Evolutionary conservation across 257 asterid species (phyloP).

Genomic region (Echium plantagineum): DNA sequence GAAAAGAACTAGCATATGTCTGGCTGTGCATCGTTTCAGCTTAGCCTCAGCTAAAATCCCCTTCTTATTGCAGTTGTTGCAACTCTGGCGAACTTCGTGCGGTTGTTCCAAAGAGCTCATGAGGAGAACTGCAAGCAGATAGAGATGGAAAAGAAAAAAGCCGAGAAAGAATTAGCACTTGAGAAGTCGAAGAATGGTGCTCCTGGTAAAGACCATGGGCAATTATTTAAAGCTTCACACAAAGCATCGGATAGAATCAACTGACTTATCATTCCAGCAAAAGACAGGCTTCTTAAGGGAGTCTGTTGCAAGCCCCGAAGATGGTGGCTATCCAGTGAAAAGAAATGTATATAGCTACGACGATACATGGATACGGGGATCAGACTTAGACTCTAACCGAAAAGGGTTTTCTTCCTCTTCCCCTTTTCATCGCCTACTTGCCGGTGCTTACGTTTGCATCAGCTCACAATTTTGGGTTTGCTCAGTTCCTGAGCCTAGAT

Average conservation of each 20-base stretch:
- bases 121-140: constrained; percentile 84
- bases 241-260: neutral
- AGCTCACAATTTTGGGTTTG: neutral
- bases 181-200: constrained; percentile 37
- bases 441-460: neutral
- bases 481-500: neutral
- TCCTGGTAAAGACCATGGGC: constrained; percentile 27
- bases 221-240: constrained; percentile 24
- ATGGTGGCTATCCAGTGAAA: neutral
- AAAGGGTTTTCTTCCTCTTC: neutral
- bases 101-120: constrained; percentile 70
- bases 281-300: neutral
- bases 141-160: constrained; percentile 74
- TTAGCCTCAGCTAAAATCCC: too few relatives aligned
- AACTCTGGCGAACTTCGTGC: constrained; percentile 68
- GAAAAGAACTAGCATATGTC: too few relatives aligned
- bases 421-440: neutral
- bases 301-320: neutral
- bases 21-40: too few relatives aligned
- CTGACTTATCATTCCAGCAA: too few relatives aligned
- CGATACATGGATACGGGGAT: neutral
- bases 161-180: constrained; percentile 68
- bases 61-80: constrained; percentile 43
- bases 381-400: neutral
- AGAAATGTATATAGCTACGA: too few relatives aligned